Evolutionary conservation across 805 yeast species (phyloP), one percentile per base, ranked within the genome.

Genomic region (Starmerella vaccinii): DNA sequence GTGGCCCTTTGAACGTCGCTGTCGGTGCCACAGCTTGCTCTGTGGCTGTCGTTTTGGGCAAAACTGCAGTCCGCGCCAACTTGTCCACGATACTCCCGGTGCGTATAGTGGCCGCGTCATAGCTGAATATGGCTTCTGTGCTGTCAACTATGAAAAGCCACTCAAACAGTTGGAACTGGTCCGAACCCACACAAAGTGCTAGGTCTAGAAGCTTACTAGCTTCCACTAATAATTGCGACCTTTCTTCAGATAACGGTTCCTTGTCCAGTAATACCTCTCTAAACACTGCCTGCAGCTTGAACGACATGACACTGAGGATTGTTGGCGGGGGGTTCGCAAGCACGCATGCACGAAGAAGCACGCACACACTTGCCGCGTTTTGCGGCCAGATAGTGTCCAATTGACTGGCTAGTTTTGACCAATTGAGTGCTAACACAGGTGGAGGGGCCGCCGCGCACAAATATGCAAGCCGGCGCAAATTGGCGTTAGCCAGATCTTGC

Each of bases 101-200:
- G 7, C 44, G 26, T 26, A 35, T 4, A 22, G 18, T 7, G 9
- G 43, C 34, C 2, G 47, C 46, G 7, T 40, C 40, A n/a, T 42
- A 43, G 16, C 51, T 50, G 58, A 71, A 74, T 27, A 76, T 71
- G 18, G 82, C 78, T 52, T 79, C 81, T 16, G 79, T 72, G 16
- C 77, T 79, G 58, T 83, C 86, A 24, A 80, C 73, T 10, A 90
- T 76, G 61, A 87, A 92, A 1, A 92, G 69, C 97, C 97, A 90
- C 60, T 87, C 92, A 54, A 77, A 65, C 65, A 77, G 61, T 65
- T 80, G 81, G 71, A 90, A 74, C 51, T 87, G 95, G 62, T 89
- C 97, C 38, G 74, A 73, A 33, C 80, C 77, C 50, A 88, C 58
- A 1, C 82, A 71, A 19, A 90, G 63, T 21, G 88, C 64, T 27